Evolutionary conservation across 2,329 filamentous ascomycete genomes (phyloP).

Genomic region (Calycina marina): DNA sequence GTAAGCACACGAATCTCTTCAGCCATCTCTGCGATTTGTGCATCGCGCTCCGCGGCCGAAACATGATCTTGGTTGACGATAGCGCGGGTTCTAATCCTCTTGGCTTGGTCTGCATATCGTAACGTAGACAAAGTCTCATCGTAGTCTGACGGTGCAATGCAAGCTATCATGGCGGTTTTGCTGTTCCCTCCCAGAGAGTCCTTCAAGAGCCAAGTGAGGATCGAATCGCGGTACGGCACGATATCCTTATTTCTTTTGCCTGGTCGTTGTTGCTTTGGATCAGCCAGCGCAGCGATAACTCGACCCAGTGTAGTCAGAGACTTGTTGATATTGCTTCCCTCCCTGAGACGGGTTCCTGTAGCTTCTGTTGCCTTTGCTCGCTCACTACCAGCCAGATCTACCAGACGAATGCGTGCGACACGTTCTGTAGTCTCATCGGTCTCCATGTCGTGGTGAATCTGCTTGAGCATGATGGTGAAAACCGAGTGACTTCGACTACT

Average conservation of each 20-base stretch:
- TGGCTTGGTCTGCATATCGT: slow-evolving; percentile 93
- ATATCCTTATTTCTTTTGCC: slow-evolving; percentile 53
- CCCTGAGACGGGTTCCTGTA: slow-evolving; percentile 75
- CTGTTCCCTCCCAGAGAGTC: slow-evolving; percentile 92
- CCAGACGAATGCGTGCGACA: slow-evolving; percentile 81
- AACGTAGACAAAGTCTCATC: slow-evolving; percentile 94
- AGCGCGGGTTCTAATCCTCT: slow-evolving; percentile 87
- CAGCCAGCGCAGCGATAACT: slow-evolving; percentile 79
- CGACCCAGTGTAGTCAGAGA: slow-evolving; percentile 89
- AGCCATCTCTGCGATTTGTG: slow-evolving; percentile 86
- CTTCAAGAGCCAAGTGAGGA: slow-evolving; percentile 74
- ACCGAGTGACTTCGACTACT: slow-evolving; percentile 93
- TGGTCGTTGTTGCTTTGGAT: slow-evolving; percentile 45
- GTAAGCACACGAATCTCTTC: slow-evolving; percentile 85
- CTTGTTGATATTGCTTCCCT: slow-evolving; percentile 98
- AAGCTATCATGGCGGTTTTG: slow-evolving; percentile 98
- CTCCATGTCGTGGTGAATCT: slow-evolving; percentile 93
- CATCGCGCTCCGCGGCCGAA: slow-evolving; percentile 82
- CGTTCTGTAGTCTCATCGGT: slow-evolving; percentile 97
- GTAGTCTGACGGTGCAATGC: slow-evolving; percentile 89
- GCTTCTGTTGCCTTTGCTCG: slow-evolving; percentile 91
- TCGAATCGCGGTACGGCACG: slow-evolving; percentile 87
- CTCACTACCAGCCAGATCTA: slow-evolving; percentile 90
- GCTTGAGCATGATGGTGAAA: slow-evolving; percentile 95
- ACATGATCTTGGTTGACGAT: slow-evolving; percentile 93